phyloP scores from a whole-genome alignment of 768 basidiomycete genomes.

The Gymnopilus dilepis region DNA sequence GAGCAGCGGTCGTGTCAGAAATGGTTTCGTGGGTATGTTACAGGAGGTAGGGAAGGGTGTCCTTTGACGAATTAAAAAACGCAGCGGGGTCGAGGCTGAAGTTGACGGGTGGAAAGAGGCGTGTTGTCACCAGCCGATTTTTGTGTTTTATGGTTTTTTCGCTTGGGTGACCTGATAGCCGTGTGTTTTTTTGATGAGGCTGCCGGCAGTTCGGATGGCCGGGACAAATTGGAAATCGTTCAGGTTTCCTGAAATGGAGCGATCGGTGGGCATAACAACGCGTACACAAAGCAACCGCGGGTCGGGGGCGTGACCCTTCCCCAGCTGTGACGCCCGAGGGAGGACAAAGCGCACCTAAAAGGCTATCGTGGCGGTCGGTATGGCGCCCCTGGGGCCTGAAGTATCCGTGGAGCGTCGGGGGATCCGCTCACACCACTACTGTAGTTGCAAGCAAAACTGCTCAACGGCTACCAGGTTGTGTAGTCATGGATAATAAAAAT shows the following conservation, averaged over 20 bases:
- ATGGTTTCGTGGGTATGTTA: conserved; percentile 8
- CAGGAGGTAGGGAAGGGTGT: not conserved
- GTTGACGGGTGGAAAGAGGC: not conserved
- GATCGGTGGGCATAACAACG: conserved; percentile 27
- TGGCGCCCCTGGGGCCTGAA: not conserved
- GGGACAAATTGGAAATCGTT: conserved; percentile 8
- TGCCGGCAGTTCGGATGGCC: conserved; percentile 1
- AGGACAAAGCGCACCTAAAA: not conserved
- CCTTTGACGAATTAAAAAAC: not conserved
- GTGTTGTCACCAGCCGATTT: not conserved
- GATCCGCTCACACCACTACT: not conserved
- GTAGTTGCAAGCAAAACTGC: no score
- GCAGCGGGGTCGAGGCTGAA: not conserved
- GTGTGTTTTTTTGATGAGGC: not conserved
- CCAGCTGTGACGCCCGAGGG: not conserved
- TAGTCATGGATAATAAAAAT: not conserved
- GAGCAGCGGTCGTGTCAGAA: conserved; percentile 2
- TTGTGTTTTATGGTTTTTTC: conserved; percentile 3
- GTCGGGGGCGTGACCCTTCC: not conserved
- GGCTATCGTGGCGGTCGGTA: not conserved
- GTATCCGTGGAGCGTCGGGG: not conserved
- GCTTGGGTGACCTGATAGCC: not conserved
- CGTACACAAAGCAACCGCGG: conserved; percentile 18
- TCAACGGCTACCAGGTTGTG: not conserved
- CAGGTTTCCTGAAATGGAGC: conserved; percentile 8